Base-by-base conservation (phyloP, 345 rosid genomes). In the Trapa bicornis region DNA sequence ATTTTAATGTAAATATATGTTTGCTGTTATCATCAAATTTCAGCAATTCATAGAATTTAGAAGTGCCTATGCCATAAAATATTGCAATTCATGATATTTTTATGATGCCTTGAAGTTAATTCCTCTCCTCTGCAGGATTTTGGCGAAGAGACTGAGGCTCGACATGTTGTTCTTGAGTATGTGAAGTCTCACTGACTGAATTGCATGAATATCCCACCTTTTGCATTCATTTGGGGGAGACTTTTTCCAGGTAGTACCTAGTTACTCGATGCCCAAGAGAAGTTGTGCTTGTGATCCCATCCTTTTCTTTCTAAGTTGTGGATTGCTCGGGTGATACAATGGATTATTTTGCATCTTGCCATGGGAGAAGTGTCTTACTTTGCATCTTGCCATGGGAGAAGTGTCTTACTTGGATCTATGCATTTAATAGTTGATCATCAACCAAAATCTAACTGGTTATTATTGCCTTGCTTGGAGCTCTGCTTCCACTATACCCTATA, bases 101-200 rank as follows among this genome's bases (percentile, higher is more conserved):
- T 50, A 3, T 16, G 13, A 50, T 50, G 63, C 16, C 15, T 16
- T 58, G 33, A 58, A 8, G 63, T 32, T 58, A 29, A 38, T 47
- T 5, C 1, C n/a, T 52, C 29, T 64, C 43, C n/a, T 60, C 61
- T 69, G 45, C 85, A 89, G 91, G 93, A 85, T 65, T 85, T 71
- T 6, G 89, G 89, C 0, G 89, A 85, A 78, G 85, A 85, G 61
- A 80, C 77, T 3, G 83, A 81, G 68, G 89, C 82, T 9, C 84
- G 80, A 58, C 79, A 77, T 56, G 74, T 82, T 4, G 79, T 85
- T 32, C 85, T 79, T 47, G 80, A 81, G 71, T 79, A 80, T 65
- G 72, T 85, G 67, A 82, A 85, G 72, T 70, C 86, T 38, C 69
- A 80, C 29, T 84, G 64, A 83, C 11, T 2, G 72, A 47, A 66